Evolutionary conservation across 257 asterid genomes (phyloP), one percentile per base, ranked within the genome.

Genomic region (Jacaranda copaia): DNA sequence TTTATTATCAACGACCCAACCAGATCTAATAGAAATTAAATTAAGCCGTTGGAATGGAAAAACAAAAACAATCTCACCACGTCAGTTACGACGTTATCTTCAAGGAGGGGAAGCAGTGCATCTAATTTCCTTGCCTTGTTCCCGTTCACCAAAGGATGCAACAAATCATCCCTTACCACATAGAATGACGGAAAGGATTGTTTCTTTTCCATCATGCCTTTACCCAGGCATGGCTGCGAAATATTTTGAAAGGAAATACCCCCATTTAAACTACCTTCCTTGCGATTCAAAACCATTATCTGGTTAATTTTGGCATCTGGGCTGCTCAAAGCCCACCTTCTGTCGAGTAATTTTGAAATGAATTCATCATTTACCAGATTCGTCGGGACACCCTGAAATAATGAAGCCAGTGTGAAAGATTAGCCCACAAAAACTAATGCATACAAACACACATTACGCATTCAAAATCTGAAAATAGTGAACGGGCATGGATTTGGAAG

Each of bases 91-190:
- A 76, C 86, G 78, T 78, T 56, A 81, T 93, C 94, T 83, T 87
- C 90, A 20, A 95, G 91, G 69, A 95, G 85, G 60, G 99, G 98
- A 85, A 95, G 92, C 85, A 92, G 52, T 1, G 94, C 98, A 36
- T 95, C 99, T 65, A 95, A 76, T 76, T 95, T 95, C 77, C 99
- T 86, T 11, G 96, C 95, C 83, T 95, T 95, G 83, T 93, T 95
- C 42, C 99, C 99, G 84, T 95, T 95, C 72, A 89, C 90, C 80
- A 95, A 80, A 56, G 98, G 98, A 83, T 95, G 99, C 88, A 92
- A 57, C 79, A 92, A 85, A 77, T 95, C 99, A 84, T 95, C 98
- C 81, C 99, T 88, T 62, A 92, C 90, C 52, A 95, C 89, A 81
- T 88, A 91, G 87, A 95, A 95, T 0, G 94, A 89, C 40, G 87